A percentile compares a stretch with the other conserved stretches of the same genome.
Evolutionary conservation across 495 filamentous ascomycete species (phyloP).

Genomic region (Hypoxylon cercidicola): DNA sequence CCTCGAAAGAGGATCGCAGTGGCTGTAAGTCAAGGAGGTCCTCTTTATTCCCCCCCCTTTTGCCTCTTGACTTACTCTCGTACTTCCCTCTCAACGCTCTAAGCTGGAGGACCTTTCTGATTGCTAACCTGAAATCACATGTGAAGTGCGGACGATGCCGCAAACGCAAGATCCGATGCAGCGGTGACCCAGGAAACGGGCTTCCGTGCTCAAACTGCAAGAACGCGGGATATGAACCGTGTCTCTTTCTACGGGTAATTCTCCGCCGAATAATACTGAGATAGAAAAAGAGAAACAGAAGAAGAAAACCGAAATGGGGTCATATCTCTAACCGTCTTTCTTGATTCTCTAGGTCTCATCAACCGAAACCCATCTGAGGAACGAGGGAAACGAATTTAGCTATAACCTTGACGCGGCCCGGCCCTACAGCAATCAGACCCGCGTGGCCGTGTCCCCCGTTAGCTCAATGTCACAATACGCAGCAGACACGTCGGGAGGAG

Average conservation of each 20-base stretch:
- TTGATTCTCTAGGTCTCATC: conserved; percentile 57
- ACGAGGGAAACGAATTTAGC: conserved; percentile 48
- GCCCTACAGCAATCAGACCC: conserved; percentile 47
- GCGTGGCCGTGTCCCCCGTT: conserved; percentile 40
- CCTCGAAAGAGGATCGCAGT: conserved; percentile 71
- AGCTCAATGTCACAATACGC: conserved; percentile 41
- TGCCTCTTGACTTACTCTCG: background rate
- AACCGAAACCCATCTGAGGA: conserved; percentile 55
- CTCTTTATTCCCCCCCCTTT: background rate
- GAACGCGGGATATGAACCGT: conserved; percentile 72
- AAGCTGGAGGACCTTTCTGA: conserved; percentile 1
- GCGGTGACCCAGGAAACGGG: conserved; percentile 81
- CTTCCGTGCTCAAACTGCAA: conserved; percentile 86
- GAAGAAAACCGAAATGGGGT: conserved; percentile 11
- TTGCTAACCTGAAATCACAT: conserved; percentile 31
- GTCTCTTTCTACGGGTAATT: conserved; percentile 83
- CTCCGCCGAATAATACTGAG: conserved; percentile 24
- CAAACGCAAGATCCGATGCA: conserved; percentile 96
- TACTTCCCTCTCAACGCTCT: background rate
- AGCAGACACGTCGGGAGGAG: conserved; percentile 41
- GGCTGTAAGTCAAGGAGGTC: conserved; percentile 64
- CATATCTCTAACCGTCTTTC: conserved; percentile 29
- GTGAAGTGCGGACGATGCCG: conserved; percentile 87
- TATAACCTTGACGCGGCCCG: conserved; percentile 56
- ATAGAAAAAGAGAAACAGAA: conserved; percentile 11